Conservation (phyloP, 202 grass and related monocot genomes). For the Carex arenaria region DNA sequence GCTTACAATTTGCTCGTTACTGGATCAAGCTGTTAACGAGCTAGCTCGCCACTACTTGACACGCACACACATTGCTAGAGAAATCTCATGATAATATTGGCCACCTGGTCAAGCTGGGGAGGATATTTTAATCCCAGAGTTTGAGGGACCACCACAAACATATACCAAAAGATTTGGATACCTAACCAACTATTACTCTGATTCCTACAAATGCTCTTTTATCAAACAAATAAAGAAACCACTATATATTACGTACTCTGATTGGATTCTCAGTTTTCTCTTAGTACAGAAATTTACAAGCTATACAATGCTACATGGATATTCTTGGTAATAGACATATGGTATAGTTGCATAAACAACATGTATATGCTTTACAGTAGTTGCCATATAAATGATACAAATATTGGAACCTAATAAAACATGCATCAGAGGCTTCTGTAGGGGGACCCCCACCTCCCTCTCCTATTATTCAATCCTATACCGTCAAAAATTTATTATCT, state of each 20-base stretch:
- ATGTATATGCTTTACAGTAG: not conserved
- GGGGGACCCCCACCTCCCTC: not conserved
- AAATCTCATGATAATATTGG: no score
- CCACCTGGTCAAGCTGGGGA: no score
- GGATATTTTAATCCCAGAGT: no score
- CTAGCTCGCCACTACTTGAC: no score
- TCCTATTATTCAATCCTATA: not conserved
- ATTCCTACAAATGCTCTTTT: not conserved
- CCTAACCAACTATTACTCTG: not conserved
- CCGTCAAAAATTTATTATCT: not conserved
- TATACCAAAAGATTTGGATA: not conserved
- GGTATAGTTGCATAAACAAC: not conserved
- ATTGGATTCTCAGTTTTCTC: not conserved
- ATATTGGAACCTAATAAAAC: conserved; percentile 9
- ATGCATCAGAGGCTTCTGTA: conserved; percentile 13
- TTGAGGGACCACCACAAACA: not conserved
- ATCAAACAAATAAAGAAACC: no score
- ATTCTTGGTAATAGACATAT: not conserved
- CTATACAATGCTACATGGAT: not conserved
- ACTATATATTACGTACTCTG: not conserved
- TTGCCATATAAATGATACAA: not conserved
- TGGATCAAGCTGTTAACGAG: no score
- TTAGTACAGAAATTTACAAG: not conserved
- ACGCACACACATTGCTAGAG: no score
- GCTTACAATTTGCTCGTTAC: no score